These are phyloP conservation scores for Fusarium sublunatum DNA, from an alignment of 2,329 filamentous ascomycete species.

Conservation along the genomic window DNA sequence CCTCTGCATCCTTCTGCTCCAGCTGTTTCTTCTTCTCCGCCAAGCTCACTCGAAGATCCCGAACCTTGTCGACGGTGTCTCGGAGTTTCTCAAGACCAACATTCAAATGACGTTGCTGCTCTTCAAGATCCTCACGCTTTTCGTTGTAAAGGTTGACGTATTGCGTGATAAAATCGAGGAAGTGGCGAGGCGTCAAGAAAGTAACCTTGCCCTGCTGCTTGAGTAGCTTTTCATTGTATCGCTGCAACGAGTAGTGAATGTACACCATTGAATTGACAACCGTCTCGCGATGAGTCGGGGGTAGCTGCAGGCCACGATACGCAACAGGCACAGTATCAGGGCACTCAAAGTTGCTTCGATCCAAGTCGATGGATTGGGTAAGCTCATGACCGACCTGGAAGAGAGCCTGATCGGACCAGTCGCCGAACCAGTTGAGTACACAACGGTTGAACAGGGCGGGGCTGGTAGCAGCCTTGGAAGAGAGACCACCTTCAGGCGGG, in stretches of 20 bases:
- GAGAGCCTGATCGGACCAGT: slow-evolving; percentile 98
- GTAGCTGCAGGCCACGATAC: slow-evolving; percentile 85
- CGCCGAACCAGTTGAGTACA: slow-evolving; percentile 99
- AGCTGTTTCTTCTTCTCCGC: slow-evolving; percentile 95
- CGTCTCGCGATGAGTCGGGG: slow-evolving; percentile 89
- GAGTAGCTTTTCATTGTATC: slow-evolving; percentile 86
- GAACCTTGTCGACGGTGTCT: slow-evolving; percentile 97
- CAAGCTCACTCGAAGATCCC: slow-evolving; percentile 88
- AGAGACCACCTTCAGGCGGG: slow-evolving; percentile 92
- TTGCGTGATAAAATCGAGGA: slow-evolving; percentile 96
- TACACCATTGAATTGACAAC: slow-evolving; percentile 99
- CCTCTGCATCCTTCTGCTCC: slow-evolving; percentile 92
- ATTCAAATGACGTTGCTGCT: slow-evolving; percentile 98
- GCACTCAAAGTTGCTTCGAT: slow-evolving; percentile 84
- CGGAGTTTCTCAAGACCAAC: slow-evolving; percentile 97
- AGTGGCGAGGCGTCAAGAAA: slow-evolving; percentile 95
- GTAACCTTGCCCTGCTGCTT: slow-evolving; percentile 94
- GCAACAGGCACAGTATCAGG: slow-evolving; percentile 94
- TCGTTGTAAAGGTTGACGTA: slow-evolving; percentile 98
- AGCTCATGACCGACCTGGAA: slow-evolving; percentile 98
- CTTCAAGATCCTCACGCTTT: slow-evolving; percentile 97
- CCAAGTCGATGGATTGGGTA: slow-evolving; percentile 94
- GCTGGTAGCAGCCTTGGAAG: slow-evolving; percentile 96
- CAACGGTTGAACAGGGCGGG: slow-evolving; percentile 99
- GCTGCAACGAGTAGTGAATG: slow-evolving; percentile 93